These are phyloP conservation scores for Globisporangium viniferum DNA, from an alignment of 352 stramenopile genomes.

Conservation along the genomic window DNA sequence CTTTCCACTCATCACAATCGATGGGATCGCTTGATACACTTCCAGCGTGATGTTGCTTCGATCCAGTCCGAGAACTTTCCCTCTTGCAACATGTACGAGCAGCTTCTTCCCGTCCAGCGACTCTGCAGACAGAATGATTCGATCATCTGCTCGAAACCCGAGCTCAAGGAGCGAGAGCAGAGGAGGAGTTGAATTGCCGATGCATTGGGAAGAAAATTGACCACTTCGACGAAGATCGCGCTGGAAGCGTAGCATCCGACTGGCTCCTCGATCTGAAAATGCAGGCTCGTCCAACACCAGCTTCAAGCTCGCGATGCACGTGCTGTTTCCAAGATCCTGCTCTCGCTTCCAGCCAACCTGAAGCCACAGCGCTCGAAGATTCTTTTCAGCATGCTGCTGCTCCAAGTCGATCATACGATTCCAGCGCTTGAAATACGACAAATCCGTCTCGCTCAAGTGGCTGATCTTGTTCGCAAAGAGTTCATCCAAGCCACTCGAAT, in stretches of 20 bases:
- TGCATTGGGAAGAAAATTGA: not conserved
- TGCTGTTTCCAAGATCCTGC: slow-evolving; percentile 38
- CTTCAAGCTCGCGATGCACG: slow-evolving; percentile 53
- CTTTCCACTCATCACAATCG: slow-evolving; percentile 46
- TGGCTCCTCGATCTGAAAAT: slow-evolving; percentile 27
- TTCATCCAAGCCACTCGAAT: slow-evolving; percentile 68
- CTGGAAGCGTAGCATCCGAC: slow-evolving; percentile 46
- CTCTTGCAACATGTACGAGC: slow-evolving; percentile 61
- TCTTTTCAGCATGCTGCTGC: slow-evolving; percentile 69
- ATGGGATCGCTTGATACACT: slow-evolving; percentile 55
- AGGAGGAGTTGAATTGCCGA: not conserved
- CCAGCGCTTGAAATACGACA: slow-evolving; percentile 74
- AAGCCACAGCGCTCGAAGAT: slow-evolving; percentile 65
- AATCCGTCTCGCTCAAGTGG: slow-evolving; percentile 51
- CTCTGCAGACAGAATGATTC: slow-evolving; percentile 71
- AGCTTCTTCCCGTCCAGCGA: slow-evolving; percentile 61
- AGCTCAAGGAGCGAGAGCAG: slow-evolving; percentile 44
- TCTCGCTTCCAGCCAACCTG: slow-evolving; percentile 60
- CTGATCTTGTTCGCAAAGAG: slow-evolving; percentile 55
- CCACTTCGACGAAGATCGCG: slow-evolving; percentile 35
- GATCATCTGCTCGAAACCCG: slow-evolving; percentile 65
- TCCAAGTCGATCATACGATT: slow-evolving; percentile 71
- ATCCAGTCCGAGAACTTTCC: slow-evolving; percentile 47
- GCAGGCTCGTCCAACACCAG: slow-evolving; percentile 43
- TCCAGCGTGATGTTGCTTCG: slow-evolving; percentile 46